Evolutionary conservation across 306 rosid species (phyloP).

Genomic region (Rosa chinensis): DNA sequence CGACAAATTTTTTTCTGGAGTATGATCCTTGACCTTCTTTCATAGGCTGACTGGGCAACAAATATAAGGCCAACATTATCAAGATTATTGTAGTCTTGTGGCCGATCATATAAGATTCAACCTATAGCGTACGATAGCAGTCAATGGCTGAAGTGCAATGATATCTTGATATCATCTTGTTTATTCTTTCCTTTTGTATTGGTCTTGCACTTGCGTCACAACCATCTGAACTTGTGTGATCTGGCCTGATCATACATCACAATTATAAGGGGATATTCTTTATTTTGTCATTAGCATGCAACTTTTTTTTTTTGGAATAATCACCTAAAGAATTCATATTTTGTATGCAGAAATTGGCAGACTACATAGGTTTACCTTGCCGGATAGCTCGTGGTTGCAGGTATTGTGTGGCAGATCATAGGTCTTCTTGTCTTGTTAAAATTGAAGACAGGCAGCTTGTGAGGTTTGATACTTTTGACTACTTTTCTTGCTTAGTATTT

Average conservation of each 20-base stretch:
- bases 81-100: not conserved
- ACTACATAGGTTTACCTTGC: constrained; percentile 92
- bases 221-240: not conserved
- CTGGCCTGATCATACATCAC: constrained; percentile 15
- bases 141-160: not conserved
- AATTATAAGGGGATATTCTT: not conserved
- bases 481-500: constrained; percentile 10
- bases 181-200: not conserved
- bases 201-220: not conserved
- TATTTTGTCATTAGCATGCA: not conserved
- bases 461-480: constrained; percentile 50
- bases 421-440: constrained; percentile 92
- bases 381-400: constrained; percentile 97
- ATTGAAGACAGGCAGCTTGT: constrained; percentile 61
- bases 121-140: not conserved
- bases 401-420: constrained; percentile 91
- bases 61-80: not conserved
- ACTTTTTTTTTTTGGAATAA: not conserved
- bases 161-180: not conserved
- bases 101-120: not conserved
- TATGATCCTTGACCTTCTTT: constrained; percentile 9
- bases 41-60: not conserved
- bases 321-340: constrained; percentile 16
- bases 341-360: constrained; percentile 84
- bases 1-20: not conserved